Base-by-base conservation (phyloP, 805 yeast genomes). In the Candida ficus region DNA sequence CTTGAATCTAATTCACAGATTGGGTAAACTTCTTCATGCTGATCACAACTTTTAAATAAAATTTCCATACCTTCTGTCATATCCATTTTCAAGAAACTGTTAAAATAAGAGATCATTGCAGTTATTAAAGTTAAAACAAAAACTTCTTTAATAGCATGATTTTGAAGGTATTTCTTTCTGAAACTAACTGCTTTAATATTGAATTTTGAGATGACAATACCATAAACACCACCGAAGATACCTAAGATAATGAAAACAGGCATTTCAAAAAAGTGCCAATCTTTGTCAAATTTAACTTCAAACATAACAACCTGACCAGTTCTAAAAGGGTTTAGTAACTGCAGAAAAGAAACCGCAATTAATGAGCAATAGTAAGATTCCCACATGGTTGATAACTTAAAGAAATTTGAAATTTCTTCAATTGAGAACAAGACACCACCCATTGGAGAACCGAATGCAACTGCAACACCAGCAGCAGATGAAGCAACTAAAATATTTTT, bases 391-490 rank as follows among this genome's bases (percentile, higher is more conserved):
- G 83, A 71, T 13, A 89, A 65, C 49, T 78, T 83, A 57, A 88
- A 83, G 30, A 75, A 74, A 25, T 81, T 70, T 0, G 93, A 76
- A 23, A 93, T 88, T 52, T 93, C 99, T 58, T 93, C 99, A 44
- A 93, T 74, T 11, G 95, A 80, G 60, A 95, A 93, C 29, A 93
- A 63, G 1, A 93, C 98, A 13, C 99, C 99, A 20, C 95, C 95
- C 67, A 91, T 88, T 0, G 99, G 99, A 11, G 90, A 78, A 0
- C 96, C 98, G 67, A 93, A 93, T 0, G 98, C 99, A 8, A 93
- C 98, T 0, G 98, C 98, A 8, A 93, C 98, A 39, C 99, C 99
- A 1, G 99, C 96, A 4, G 96, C 98, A 9, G 96, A 76, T 4
- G 96, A 83, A 0, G 99, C 96, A 1, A 91, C 80, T 39, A 93